A percentile compares a stretch with the other conserved stretches of the same genome.
Conservation (phyloP, 2,329 filamentous ascomycete species). For the Colletotrichum scovillei region DNA sequence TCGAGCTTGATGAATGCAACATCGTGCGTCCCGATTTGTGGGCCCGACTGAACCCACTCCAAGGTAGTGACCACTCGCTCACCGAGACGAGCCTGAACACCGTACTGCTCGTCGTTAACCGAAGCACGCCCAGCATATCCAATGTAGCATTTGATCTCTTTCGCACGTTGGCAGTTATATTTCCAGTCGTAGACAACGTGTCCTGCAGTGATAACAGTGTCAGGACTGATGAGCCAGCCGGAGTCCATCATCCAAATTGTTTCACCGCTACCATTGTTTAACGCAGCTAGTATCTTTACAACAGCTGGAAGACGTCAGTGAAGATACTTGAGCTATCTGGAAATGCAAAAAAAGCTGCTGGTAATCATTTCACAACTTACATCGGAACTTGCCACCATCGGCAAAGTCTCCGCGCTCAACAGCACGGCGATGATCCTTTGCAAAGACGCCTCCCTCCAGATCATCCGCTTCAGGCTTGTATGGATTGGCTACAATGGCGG, state of each 20-base stretch:
- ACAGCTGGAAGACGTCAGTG: too few species aligned
- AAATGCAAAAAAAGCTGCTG: too few species aligned
- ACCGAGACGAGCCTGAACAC: slow-evolving; percentile 32
- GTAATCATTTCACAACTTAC: not conserved
- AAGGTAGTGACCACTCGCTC: slow-evolving; percentile 38
- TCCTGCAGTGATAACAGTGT: slow-evolving; percentile 39
- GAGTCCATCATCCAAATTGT: slow-evolving; percentile 38
- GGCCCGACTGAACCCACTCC: slow-evolving; percentile 36
- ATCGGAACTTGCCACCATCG: not conserved
- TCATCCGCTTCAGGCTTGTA: too few species aligned
- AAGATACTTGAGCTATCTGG: too few species aligned
- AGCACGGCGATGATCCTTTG: not conserved
- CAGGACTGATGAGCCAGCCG: slow-evolving; percentile 39
- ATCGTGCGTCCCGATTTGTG: slow-evolving; percentile 36
- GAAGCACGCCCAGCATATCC: slow-evolving; percentile 43
- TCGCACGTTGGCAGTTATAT: slow-evolving; percentile 36
- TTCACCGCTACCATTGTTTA: slow-evolving; percentile 2
- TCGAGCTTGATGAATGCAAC: slow-evolving; percentile 42
- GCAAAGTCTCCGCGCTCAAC: not conserved
- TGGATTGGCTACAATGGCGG: too few species aligned
- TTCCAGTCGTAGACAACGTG: slow-evolving; percentile 40
- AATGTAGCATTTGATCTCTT: slow-evolving; percentile 46
- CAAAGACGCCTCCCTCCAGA: not conserved
- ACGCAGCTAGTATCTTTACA: slow-evolving; percentile 30
- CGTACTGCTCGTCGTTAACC: slow-evolving; percentile 5